Conservation (phyloP, 1,284 basidiomycete species). For the Pascua sp. region DNA sequence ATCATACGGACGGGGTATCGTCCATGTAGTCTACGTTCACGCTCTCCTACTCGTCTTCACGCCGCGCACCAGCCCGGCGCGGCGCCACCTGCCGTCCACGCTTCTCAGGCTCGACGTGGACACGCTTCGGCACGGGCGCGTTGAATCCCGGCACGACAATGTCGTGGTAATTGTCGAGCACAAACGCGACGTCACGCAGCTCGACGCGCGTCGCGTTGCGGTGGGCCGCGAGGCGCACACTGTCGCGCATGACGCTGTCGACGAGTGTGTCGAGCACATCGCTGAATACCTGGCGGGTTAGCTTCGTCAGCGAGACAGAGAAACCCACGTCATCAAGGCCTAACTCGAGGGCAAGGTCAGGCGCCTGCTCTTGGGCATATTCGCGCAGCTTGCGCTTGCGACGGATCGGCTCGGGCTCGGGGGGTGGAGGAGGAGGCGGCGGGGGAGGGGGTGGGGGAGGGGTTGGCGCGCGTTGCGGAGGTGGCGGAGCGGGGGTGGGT, state of each 20-base stretch:
- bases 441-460: constrained; percentile 5
- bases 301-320: neutral
- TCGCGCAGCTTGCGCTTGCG: constrained; percentile 38
- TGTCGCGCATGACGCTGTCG: constrained; percentile 26
- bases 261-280: constrained; percentile 36
- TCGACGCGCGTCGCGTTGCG: constrained; percentile 34
- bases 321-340: constrained; percentile 35
- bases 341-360: constrained; percentile 35
- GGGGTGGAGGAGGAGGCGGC: constrained; percentile 18
- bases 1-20: too few relatives aligned
- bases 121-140: constrained; percentile 26
- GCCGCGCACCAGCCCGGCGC: constrained; percentile 1
- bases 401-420: constrained; percentile 29
- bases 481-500: constrained; percentile 1
- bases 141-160: constrained; percentile 39
- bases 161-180: constrained; percentile 31
- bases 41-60: constrained; percentile 8
- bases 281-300: constrained; percentile 23
- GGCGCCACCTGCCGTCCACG: constrained; percentile 16
- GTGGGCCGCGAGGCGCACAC: constrained; percentile 37
- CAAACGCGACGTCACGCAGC: constrained; percentile 38
- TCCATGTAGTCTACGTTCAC: too few relatives aligned
- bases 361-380: constrained; percentile 30
- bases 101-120: constrained; percentile 30
- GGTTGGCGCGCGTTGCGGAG: constrained; percentile 5